Conservation (phyloP, 2,329 filamentous ascomycete genomes). For the Penicillium sp. region DNA sequence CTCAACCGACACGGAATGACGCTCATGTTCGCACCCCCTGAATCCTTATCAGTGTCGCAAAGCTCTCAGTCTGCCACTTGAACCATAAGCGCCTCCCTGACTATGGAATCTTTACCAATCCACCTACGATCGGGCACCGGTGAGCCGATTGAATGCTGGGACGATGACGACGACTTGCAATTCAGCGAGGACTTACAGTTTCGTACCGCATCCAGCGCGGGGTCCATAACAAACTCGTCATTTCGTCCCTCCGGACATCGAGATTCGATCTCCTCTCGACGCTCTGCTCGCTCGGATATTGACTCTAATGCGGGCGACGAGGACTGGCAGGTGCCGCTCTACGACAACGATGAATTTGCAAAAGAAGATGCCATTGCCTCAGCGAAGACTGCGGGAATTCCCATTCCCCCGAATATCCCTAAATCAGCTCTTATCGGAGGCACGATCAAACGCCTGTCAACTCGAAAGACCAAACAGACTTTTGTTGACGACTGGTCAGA, state of each 20-base stretch:
- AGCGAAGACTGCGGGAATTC: slow-evolving; percentile 85
- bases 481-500: slow-evolving; percentile 80
- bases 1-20: slow-evolving; percentile 30
- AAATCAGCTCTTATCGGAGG: slow-evolving; percentile 87
- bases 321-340: slow-evolving; percentile 81
- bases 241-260: slow-evolving; percentile 53
- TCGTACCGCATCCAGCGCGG: slow-evolving; percentile 46
- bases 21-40: slow-evolving; percentile 19
- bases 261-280: slow-evolving; percentile 77
- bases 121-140: slow-evolving; percentile 36
- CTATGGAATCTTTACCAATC: slow-evolving; percentile 42
- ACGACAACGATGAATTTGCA: slow-evolving; percentile 79
- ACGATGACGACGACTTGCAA: slow-evolving; percentile 51
- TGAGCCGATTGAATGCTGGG: slow-evolving; percentile 49
- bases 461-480: slow-evolving; percentile 68
- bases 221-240: slow-evolving; percentile 46
- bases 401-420: slow-evolving; percentile 81
- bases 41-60: slow-evolving; percentile 22
- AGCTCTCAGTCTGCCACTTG: slow-evolving; percentile 21
- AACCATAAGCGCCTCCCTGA: slow-evolving; percentile 10
- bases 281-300: slow-evolving; percentile 79
- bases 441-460: slow-evolving; percentile 85
- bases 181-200: slow-evolving; percentile 48
- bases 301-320: slow-evolving; percentile 74
- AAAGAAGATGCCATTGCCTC: slow-evolving; percentile 83